Evolutionary conservation across 305 asterid genomes (phyloP).

Genomic region (Fraxinus albicans): DNA sequence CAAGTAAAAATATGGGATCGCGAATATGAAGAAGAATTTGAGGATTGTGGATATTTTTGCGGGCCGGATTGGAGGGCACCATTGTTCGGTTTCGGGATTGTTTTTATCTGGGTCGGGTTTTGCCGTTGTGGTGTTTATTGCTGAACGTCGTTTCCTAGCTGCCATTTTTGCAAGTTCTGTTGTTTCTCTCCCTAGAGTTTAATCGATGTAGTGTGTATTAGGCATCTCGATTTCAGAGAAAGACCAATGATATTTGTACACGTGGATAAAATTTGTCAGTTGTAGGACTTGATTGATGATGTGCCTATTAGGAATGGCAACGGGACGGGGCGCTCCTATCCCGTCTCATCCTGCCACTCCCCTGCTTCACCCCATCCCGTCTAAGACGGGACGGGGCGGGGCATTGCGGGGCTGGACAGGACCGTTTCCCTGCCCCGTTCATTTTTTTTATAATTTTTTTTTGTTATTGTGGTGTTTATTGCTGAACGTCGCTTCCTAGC

Average conservation of each 20-base stretch:
- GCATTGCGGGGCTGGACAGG: no score
- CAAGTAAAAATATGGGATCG: constrained; percentile 60
- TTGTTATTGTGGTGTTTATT: no score
- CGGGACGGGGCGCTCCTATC: no score
- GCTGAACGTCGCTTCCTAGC: no score
- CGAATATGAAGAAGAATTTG: constrained; percentile 40
- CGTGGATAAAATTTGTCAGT: constrained; percentile 22
- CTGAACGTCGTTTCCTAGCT: constrained; percentile 48
- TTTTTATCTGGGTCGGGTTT: constrained; percentile 32
- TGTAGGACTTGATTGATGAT: constrained; percentile 9
- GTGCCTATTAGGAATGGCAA: no score
- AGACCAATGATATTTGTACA: constrained; percentile 22
- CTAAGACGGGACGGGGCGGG: no score
- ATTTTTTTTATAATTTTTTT: no score
- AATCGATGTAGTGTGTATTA: not conserved
- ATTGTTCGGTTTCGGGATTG: constrained; percentile 30
- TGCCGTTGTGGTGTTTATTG: constrained; percentile 16
- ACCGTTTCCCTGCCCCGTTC: no score
- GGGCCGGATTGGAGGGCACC: constrained; percentile 49
- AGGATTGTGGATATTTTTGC: constrained; percentile 44
- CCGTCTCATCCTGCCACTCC: no score
- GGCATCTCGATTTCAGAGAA: not conserved
- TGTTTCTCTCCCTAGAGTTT: not conserved
- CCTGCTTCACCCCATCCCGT: no score
- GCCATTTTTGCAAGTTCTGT: constrained; percentile 40